A percentile compares a stretch with the other conserved stretches of the same genome.
Conservation (phyloP, 345 rosid species). For the Carallia brachiata region DNA sequence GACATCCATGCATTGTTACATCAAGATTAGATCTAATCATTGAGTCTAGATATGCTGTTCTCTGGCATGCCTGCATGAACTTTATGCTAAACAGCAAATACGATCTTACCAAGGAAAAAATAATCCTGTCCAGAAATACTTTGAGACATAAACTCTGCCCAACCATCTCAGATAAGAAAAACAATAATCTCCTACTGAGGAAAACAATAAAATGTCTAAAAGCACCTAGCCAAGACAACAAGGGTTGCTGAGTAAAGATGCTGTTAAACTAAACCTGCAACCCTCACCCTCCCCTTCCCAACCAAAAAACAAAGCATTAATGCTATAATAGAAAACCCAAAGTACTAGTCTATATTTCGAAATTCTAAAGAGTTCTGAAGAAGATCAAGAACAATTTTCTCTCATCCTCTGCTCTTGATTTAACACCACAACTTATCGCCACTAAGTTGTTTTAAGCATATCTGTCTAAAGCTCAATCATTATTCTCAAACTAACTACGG, state of each 20-base stretch:
- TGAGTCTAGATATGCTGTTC: background rate
- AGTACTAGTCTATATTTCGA: no score
- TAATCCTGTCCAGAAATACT: background rate
- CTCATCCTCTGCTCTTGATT: no score
- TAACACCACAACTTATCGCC: no score
- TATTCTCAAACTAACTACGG: no score
- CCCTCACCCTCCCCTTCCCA: background rate
- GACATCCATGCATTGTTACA: no score
- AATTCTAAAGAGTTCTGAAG: no score
- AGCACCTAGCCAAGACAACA: background rate
- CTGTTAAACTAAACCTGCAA: background rate
- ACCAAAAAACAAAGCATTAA: background rate
- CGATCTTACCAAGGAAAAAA: background rate
- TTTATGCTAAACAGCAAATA: background rate
- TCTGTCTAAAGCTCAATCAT: no score
- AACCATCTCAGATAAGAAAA: background rate
- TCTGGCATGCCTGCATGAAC: background rate
- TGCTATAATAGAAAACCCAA: no score
- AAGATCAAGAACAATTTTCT: no score
- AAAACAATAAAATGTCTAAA: background rate
- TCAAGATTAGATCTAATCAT: background rate
- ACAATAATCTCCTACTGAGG: background rate
- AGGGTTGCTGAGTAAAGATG: background rate
- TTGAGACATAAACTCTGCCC: background rate
- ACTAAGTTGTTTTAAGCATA: no score